phyloP scores from a whole-genome alignment of 768 basidiomycete species.

The Royoungia palumana region DNA sequence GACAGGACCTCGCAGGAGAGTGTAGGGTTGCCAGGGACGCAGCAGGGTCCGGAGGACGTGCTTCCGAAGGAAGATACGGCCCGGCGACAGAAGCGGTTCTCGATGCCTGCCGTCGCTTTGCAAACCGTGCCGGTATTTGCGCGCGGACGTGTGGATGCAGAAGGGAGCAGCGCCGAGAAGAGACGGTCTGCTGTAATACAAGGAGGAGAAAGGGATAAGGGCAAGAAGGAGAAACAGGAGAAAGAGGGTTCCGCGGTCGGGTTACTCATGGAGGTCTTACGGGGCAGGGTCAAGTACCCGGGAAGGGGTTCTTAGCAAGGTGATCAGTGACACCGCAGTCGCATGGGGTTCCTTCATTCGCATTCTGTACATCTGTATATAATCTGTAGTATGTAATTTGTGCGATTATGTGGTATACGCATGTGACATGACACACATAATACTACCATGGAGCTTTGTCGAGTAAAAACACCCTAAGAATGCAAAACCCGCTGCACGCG shows the following conservation, averaged over 20 bases:
- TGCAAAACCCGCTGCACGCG: no score
- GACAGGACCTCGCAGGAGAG: slow-evolving; percentile 7
- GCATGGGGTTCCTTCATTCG: neutral
- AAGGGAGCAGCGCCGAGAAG: slow-evolving; percentile 16
- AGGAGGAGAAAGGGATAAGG: slow-evolving; percentile 32
- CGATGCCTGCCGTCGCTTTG: slow-evolving; percentile 71
- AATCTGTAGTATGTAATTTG: neutral
- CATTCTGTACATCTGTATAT: neutral
- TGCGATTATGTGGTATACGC: neutral
- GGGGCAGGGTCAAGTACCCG: slow-evolving; percentile 24
- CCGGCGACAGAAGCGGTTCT: slow-evolving; percentile 65
- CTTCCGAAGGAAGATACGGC: slow-evolving; percentile 56
- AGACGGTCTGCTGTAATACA: slow-evolving; percentile 63
- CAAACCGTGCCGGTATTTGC: slow-evolving; percentile 71
- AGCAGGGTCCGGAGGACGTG: neutral
- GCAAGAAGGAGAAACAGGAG: slow-evolving; percentile 19
- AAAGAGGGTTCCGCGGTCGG: slow-evolving; percentile 28
- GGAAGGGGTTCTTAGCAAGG: slow-evolving; percentile 13
- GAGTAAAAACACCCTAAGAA: no score
- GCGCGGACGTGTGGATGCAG: slow-evolving; percentile 35
- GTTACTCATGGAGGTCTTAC: slow-evolving; percentile 30
- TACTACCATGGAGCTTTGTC: no score
- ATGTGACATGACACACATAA: no score
- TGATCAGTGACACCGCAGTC: no score
- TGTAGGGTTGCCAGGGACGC: neutral